Evolutionary conservation across 768 basidiomycete genomes (phyloP).

Genomic region (Auriculariales sp.): DNA sequence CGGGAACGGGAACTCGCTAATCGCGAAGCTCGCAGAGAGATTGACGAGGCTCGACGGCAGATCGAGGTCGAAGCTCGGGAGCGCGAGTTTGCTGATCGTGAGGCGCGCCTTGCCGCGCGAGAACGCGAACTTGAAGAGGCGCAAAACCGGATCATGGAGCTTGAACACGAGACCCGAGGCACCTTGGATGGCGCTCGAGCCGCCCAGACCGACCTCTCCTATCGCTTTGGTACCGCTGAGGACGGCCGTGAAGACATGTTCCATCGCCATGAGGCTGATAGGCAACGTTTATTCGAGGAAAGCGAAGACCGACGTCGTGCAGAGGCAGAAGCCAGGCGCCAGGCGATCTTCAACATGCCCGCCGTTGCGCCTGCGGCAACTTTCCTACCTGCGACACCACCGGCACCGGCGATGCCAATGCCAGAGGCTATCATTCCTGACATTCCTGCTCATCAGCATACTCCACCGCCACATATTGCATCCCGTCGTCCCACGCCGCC

Average conservation of each 20-base stretch:
- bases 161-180: too few relatives aligned
- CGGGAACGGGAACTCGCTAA: too few relatives aligned
- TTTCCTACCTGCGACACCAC: slow-evolving; percentile 2
- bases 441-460: background rate
- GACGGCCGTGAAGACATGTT: slow-evolving; percentile 50
- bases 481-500: too few relatives aligned
- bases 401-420: background rate
- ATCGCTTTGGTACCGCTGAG: slow-evolving; percentile 34
- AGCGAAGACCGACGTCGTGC: slow-evolving; percentile 41
- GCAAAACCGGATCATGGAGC: too few relatives aligned
- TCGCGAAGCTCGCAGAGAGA: too few relatives aligned
- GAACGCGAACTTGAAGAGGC: background rate
- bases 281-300: slow-evolving; percentile 45
- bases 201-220: slow-evolving; percentile 12
- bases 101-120: background rate
- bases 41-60: too few relatives aligned
- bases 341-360: slow-evolving; percentile 24
- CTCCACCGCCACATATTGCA: too few relatives aligned
- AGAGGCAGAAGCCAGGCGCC: slow-evolving; percentile 37
- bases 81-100: slow-evolving; percentile 5
- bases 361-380: slow-evolving; percentile 11
- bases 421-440: background rate
- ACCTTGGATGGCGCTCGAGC: slow-evolving; percentile 29
- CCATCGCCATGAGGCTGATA: slow-evolving; percentile 46
- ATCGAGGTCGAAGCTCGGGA: background rate